phyloP scores from a whole-genome alignment of 768 basidiomycete genomes.

The Psilocybe sp. region DNA sequence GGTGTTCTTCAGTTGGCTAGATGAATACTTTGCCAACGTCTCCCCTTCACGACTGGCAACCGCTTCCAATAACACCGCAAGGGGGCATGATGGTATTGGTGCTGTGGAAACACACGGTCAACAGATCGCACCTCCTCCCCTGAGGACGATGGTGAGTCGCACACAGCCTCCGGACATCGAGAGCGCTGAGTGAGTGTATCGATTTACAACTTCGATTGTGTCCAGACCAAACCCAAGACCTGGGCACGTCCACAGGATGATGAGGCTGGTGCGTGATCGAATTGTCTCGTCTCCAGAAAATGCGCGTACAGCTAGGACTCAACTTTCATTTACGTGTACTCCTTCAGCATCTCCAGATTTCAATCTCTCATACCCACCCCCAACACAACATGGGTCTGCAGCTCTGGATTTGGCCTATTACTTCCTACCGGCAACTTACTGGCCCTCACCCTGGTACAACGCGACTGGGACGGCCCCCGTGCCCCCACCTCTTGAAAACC shows the following conservation, averaged over 20 bases:
- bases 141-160: constrained; percentile 19
- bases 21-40: constrained; percentile 68
- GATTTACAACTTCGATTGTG: background rate
- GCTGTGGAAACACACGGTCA: constrained; percentile 10
- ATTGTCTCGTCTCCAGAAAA: constrained; percentile 1
- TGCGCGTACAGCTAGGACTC: background rate
- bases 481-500: constrained; percentile 29
- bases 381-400: constrained; percentile 19
- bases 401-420: constrained; percentile 43
- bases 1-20: constrained; percentile 75
- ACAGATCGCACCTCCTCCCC: constrained; percentile 12
- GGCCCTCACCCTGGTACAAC: constrained; percentile 42
- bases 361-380: constrained; percentile 22
- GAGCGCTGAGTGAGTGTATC: background rate
- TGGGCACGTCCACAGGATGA: constrained; percentile 15
- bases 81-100: constrained; percentile 7
- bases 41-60: constrained; percentile 9
- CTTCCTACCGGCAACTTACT: constrained; percentile 38
- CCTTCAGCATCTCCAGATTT: constrained; percentile 10
- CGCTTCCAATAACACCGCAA: constrained; percentile 7
- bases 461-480: constrained; percentile 23
- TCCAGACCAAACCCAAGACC: constrained; percentile 24
- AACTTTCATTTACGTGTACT: constrained; percentile 30
- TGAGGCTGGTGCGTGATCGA: constrained; percentile 22
- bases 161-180: background rate